Conservation (phyloP, 2,329 filamentous ascomycete genomes). For the Pezicula rhizophila region DNA sequence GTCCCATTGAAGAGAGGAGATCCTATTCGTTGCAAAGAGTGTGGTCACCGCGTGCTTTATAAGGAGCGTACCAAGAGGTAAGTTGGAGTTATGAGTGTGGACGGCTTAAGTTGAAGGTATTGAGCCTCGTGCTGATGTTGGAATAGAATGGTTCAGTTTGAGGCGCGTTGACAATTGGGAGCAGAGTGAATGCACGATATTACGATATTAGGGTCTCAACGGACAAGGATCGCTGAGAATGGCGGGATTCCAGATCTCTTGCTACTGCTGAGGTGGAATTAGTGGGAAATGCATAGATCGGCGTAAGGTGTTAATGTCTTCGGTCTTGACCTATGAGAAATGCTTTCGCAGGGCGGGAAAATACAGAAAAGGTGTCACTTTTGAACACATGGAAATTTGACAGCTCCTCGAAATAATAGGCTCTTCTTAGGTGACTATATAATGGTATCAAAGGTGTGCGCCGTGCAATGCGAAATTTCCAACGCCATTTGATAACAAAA, state of each 20-base stretch:
- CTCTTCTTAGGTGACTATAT: not conserved
- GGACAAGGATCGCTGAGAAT: no score
- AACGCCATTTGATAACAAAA: conserved; percentile 3
- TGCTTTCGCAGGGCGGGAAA: no score
- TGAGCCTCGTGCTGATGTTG: conserved; percentile 15
- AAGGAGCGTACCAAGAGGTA: conserved; percentile 97
- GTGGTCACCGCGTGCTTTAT: conserved; percentile 91
- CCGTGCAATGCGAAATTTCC: conserved; percentile 24
- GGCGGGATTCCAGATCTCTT: no score
- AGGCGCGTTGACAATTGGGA: conserved; percentile 64
- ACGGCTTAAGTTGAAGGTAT: not conserved
- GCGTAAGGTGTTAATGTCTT: no score
- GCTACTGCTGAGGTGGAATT: no score
- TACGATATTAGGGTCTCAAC: no score
- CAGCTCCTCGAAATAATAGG: no score
- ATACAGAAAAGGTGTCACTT: no score
- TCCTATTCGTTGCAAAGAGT: conserved; percentile 82
- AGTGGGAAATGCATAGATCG: no score
- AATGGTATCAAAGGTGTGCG: conserved; percentile 25
- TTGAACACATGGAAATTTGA: no score
- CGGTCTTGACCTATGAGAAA: no score
- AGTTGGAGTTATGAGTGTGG: conserved; percentile 25
- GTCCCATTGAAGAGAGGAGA: conserved; percentile 72
- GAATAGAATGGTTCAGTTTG: conserved; percentile 92
- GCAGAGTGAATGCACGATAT: no score